Evolutionary conservation across 192 early-diverging fungal genomes (phyloP).

Genomic region (Coemansia sp.): DNA sequence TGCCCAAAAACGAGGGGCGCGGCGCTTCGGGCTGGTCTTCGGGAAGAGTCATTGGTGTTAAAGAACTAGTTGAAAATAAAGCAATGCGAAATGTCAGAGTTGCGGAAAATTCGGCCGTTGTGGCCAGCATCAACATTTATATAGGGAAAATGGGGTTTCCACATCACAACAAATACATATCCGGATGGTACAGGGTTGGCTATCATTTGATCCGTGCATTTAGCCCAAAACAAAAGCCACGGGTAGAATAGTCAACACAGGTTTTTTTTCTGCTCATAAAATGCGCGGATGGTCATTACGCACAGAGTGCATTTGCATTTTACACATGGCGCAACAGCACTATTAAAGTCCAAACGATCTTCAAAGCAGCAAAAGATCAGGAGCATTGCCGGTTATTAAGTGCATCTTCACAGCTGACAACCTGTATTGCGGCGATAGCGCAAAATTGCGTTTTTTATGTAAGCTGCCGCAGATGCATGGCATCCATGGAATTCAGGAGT

Average conservation of each 20-base stretch:
- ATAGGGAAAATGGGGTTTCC: too few relatives aligned
- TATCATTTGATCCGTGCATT: background rate
- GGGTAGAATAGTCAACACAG: background rate
- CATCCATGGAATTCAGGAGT: too few relatives aligned
- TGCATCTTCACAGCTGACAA: too few relatives aligned
- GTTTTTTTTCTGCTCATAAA: background rate
- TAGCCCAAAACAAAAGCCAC: slow-evolving; percentile 4
- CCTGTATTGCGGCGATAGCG: too few relatives aligned
- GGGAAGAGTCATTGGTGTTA: background rate
- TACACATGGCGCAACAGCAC: slow-evolving; percentile 5
- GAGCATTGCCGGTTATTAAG: too few relatives aligned
- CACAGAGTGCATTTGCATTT: background rate
- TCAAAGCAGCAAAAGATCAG: background rate
- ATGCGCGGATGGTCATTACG: background rate
- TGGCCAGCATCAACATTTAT: background rate
- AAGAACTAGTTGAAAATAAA: background rate
- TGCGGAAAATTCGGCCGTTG: background rate
- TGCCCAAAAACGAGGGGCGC: slow-evolving; percentile 36
- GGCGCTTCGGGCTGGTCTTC: slow-evolving; percentile 3
- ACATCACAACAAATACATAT: background rate
- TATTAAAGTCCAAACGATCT: slow-evolving; percentile 3
- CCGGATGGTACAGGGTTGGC: background rate
- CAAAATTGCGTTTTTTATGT: too few relatives aligned
- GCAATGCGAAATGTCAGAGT: too few relatives aligned
- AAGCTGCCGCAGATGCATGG: too few relatives aligned